Percentiles rank a stretch among this genome's conserved stretches.
Conservation (phyloP, 2,329 filamentous ascomycete genomes). For the Aspergillus pseudotamarii region DNA sequence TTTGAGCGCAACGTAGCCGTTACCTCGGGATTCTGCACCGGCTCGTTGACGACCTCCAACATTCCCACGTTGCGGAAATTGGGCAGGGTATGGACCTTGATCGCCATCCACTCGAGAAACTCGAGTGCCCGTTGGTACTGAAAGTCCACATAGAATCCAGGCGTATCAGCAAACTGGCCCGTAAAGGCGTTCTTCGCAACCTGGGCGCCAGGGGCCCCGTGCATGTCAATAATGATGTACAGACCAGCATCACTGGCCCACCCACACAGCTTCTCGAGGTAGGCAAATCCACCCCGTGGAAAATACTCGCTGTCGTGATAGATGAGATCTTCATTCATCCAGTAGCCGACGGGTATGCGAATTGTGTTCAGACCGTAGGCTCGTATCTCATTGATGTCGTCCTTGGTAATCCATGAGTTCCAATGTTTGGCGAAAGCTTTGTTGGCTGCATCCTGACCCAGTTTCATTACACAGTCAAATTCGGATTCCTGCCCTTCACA, state of each 20-base stretch:
- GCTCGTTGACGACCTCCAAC: conserved; percentile 63
- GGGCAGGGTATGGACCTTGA: conserved; percentile 52
- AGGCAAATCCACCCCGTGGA: conserved; percentile 51
- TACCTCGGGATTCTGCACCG: conserved; percentile 43
- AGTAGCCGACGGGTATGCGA: conserved; percentile 59
- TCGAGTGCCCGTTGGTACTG: conserved; percentile 59
- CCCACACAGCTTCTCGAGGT: conserved; percentile 51
- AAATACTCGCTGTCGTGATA: conserved; percentile 54
- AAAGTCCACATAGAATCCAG: conserved; percentile 60
- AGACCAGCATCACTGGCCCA: conserved; percentile 54
- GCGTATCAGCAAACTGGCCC: conserved; percentile 42
- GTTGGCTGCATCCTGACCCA: conserved; percentile 53
- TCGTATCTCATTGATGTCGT: conserved; percentile 55
- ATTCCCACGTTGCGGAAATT: conserved; percentile 61
- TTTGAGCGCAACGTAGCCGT: conserved; percentile 41
- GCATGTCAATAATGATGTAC: conserved; percentile 59
- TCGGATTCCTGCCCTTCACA: conserved; percentile 52
- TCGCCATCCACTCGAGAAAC: conserved; percentile 61
- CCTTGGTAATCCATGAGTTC: conserved; percentile 52
- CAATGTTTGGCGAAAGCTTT: conserved; percentile 55
- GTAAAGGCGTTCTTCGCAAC: conserved; percentile 51
- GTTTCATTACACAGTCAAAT: conserved; percentile 56
- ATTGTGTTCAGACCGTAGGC: conserved; percentile 57
- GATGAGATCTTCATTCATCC: conserved; percentile 56
- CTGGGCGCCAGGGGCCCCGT: conserved; percentile 57